Evolutionary conservation across 2,329 filamentous ascomycete genomes (phyloP).

Genomic region (Daldinia sp.): DNA sequence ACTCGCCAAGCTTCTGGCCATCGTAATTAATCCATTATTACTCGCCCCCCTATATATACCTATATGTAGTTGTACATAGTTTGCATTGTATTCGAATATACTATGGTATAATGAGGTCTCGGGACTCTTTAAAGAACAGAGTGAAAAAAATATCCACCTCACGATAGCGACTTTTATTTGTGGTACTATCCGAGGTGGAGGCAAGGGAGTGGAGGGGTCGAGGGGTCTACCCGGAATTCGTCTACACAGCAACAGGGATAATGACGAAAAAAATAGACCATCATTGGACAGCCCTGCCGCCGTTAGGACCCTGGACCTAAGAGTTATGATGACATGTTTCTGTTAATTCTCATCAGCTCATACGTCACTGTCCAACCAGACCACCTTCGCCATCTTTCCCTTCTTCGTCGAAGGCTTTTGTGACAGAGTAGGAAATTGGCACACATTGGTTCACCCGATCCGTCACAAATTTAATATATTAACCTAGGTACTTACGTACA

Average conservation of each 20-base stretch:
- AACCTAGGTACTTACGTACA: too few species aligned
- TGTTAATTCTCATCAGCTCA: constrained; percentile 26
- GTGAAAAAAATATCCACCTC: not conserved
- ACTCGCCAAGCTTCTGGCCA: not conserved
- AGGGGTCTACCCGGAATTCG: not conserved
- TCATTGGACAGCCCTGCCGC: constrained; percentile 41
- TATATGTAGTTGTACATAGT: not conserved
- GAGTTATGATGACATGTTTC: constrained; percentile 42
- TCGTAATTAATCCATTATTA: not conserved
- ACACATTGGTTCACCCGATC: constrained; percentile 7
- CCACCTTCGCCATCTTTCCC: constrained; percentile 16
- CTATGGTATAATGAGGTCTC: not conserved
- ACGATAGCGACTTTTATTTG: not conserved
- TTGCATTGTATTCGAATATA: not conserved
- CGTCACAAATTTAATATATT: not conserved
- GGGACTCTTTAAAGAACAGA: not conserved
- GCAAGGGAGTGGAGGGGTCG: not conserved
- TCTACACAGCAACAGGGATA: constrained; percentile 21
- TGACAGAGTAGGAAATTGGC: not conserved
- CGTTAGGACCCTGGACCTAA: constrained; percentile 12
- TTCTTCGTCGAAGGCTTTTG: constrained; percentile 8
- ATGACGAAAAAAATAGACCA: not conserved
- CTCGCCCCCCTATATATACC: not conserved
- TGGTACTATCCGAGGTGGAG: constrained; percentile 6
- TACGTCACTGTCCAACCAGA: constrained; percentile 39